Conservation (phyloP, 768 basidiomycete species). For the Trametopsis cervina region DNA sequence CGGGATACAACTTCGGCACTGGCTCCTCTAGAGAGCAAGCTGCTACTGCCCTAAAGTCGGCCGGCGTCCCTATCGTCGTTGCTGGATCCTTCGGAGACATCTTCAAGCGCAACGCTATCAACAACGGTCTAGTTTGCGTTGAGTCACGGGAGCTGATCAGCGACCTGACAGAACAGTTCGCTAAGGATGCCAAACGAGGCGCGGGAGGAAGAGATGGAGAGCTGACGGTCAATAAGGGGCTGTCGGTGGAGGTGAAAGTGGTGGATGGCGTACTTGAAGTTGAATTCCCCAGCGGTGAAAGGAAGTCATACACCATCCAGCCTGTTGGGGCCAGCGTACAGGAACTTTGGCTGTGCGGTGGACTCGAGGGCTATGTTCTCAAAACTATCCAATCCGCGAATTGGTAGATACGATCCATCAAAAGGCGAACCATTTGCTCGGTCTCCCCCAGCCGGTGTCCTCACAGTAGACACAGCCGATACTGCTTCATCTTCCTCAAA, state of each 20-base stretch:
- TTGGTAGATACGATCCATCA: background rate
- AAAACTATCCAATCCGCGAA: constrained; percentile 48
- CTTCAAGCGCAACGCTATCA: constrained; percentile 98
- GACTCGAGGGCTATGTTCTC: constrained; percentile 86
- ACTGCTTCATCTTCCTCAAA: too few species aligned
- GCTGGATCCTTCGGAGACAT: constrained; percentile 99
- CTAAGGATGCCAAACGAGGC: constrained; percentile 67
- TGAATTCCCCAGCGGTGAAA: constrained; percentile 34
- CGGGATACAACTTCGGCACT: constrained; percentile 98
- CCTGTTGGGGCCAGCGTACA: constrained; percentile 92
- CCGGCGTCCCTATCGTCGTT: constrained; percentile 87
- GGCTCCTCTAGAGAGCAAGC: constrained; percentile 98
- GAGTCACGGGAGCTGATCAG: constrained; percentile 86
- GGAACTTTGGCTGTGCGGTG: constrained; percentile 95
- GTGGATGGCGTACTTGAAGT: constrained; percentile 34
- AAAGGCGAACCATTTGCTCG: too few species aligned
- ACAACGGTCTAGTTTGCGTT: constrained; percentile 93
- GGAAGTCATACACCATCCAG: constrained; percentile 53
- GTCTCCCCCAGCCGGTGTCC: too few species aligned
- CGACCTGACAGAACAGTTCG: constrained; percentile 73
- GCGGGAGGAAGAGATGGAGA: constrained; percentile 78
- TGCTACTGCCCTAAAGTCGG: constrained; percentile 92
- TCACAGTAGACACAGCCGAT: too few species aligned
- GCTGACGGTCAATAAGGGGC: constrained; percentile 72
- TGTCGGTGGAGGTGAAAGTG: constrained; percentile 54